A percentile compares a stretch with the other conserved stretches of the same genome.
phyloP scores from a whole-genome alignment of 1,284 basidiomycete species.

The Schizophyllum amplum region DNA sequence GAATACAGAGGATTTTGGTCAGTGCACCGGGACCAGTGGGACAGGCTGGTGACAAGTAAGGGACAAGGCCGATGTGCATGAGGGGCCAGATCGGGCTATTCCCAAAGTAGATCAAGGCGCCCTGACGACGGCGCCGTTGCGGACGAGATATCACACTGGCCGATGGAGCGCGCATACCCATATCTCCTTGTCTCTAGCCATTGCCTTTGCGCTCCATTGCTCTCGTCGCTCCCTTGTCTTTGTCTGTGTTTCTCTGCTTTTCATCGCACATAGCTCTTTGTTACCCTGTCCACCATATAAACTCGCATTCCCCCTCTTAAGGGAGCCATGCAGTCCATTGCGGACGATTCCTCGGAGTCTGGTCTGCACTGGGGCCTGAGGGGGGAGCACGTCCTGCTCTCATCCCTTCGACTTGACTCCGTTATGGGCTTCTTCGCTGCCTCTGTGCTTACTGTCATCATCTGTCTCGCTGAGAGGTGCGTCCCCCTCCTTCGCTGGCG shows the following conservation, averaged over 20 bases:
- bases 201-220: neutral
- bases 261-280: neutral
- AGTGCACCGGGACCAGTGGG: neutral
- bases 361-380: neutral
- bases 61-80: too few species aligned
- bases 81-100: neutral
- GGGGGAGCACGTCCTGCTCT: neutral
- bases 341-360: neutral
- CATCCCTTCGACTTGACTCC: neutral
- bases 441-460: constrained; percentile 31
- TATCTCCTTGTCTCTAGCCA: neutral
- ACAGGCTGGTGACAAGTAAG: neutral
- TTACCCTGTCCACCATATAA: too few species aligned
- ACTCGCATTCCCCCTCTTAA: neutral
- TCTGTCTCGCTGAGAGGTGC: constrained; percentile 58
- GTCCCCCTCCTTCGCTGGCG: constrained; percentile 6
- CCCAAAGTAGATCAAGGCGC: neutral
- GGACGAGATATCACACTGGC: neutral
- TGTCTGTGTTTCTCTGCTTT: too few species aligned
- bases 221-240: neutral
- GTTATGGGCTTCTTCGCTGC: constrained; percentile 15
- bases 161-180: neutral
- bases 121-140: neutral
- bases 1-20: too few species aligned
- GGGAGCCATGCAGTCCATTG: neutral